Evolutionary conservation across 805 yeast genomes (phyloP), one percentile per base, ranked within the genome.

Genomic region (Helenozyma rhizophorensis): DNA sequence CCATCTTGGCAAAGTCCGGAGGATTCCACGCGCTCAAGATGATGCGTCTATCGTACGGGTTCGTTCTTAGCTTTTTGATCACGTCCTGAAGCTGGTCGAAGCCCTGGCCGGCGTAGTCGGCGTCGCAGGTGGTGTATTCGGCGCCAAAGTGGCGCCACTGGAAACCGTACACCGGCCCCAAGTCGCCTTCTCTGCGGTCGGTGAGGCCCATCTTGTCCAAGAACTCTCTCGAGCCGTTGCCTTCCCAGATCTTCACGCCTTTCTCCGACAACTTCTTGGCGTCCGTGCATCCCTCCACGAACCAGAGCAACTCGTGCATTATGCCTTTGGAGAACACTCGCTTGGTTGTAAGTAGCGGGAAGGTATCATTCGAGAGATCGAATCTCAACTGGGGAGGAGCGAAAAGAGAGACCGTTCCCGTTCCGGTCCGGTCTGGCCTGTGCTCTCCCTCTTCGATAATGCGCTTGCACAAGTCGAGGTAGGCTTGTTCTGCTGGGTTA

Each of bases 61-160:
- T 88, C 6, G 76, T 83, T 50, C 82, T 87, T 45, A 93, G 65
- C 42, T 82, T 85, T 28, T 82, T 65, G 29, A 93, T 85, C 21
- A 93, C 77, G 28, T 84, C 81, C 6, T 78, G 74, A 23, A 93
- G 67, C 64, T 93, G 99, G 56, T 93, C 99, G 36, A 77, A 81
- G 9, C 99, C 99, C 55, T 85, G 70, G 4, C 88, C 90, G 0
- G 82, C 54, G 53, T 93, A 93, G 53, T 93, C 94, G 3, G 89
- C 72, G 39, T 90, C 88, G 53, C 96, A 86, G 34, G 87, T 88
- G 21, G 53, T 68, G 56, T 93, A 93, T 45, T 84, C 78, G 4
- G 99, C 98, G 27, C 98, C 98, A 58, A 93, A 93, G 60, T 93
- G 98, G 51, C 99, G 78, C 99, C 99, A 93, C 60, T 93, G 99